Conservation (phyloP, 2,329 filamentous ascomycete species). For the Botrytis porri region DNA sequence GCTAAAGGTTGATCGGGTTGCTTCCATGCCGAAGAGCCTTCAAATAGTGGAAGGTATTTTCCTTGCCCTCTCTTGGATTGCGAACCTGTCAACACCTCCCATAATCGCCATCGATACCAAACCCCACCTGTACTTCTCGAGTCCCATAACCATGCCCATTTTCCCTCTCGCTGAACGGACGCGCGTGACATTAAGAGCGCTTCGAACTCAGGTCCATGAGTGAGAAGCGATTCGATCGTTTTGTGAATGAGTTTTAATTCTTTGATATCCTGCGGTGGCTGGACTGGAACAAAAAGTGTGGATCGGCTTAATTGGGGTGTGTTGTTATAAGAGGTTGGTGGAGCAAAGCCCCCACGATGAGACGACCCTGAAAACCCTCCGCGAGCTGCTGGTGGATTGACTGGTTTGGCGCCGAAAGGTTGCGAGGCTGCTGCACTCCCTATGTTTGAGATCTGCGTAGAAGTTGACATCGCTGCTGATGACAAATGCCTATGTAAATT, state of each 20-base stretch:
- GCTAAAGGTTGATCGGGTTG: constrained; percentile 68
- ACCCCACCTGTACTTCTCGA: constrained; percentile 73
- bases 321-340: constrained; percentile 66
- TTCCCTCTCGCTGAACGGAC: constrained; percentile 80
- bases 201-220: constrained; percentile 83
- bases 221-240: constrained; percentile 75
- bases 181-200: constrained; percentile 84
- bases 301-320: constrained; percentile 41
- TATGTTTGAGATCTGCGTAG: constrained; percentile 45
- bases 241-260: constrained; percentile 83
- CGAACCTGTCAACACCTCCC: constrained; percentile 75
- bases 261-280: constrained; percentile 72
- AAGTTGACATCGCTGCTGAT: constrained; percentile 61
- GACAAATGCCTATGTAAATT: constrained; percentile 79
- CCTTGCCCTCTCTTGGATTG: constrained; percentile 46
- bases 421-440: constrained; percentile 48
- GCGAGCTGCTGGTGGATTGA: constrained; percentile 46
- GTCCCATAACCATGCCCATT: constrained; percentile 94
- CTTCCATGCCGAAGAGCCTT: constrained; percentile 74
- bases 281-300: constrained; percentile 67
- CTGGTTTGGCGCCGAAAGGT: constrained; percentile 74
- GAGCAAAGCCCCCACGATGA: constrained; percentile 66
- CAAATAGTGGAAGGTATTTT: constrained; percentile 66
- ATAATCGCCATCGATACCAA: constrained; percentile 91
- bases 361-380: constrained; percentile 44